Conservation (phyloP, 148 eudicot genomes). For the Chenopodium quinoa region DNA sequence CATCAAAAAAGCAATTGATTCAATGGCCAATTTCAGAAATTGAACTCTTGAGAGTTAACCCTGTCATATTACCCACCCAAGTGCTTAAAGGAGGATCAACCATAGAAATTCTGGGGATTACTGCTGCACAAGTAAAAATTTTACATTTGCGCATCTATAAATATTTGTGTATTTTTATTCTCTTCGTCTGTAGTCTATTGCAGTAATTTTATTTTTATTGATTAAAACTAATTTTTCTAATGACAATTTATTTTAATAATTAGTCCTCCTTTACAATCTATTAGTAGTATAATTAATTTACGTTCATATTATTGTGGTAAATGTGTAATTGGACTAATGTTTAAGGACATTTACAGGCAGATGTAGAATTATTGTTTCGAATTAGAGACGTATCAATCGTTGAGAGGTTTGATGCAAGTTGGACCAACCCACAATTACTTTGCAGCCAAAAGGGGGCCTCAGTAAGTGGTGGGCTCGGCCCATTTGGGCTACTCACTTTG, state of each 20-base stretch:
- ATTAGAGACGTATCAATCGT: slow-evolving; percentile 29
- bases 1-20: slow-evolving; percentile 42
- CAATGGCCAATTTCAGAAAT: slow-evolving; percentile 68
- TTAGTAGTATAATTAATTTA: too few species aligned
- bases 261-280: too few species aligned
- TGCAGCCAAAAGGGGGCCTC: slow-evolving; percentile 54
- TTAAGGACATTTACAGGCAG: slow-evolving; percentile 38
- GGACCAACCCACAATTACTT: slow-evolving; percentile 49
- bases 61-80: slow-evolving; percentile 18
- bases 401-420: slow-evolving; percentile 46
- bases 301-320: too few species aligned
- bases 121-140: slow-evolving; percentile 51
- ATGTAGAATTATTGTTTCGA: slow-evolving; percentile 45
- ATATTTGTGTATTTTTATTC: too few species aligned
- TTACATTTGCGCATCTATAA: background rate
- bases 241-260: too few species aligned
- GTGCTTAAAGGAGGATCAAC: slow-evolving; percentile 36
- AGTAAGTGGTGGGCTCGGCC: slow-evolving; percentile 46
- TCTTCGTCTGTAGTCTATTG: too few species aligned
- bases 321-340: background rate
- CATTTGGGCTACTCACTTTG: slow-evolving; percentile 60
- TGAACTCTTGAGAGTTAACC: slow-evolving; percentile 30
- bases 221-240: too few species aligned
- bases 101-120: slow-evolving; percentile 40
- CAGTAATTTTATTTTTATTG: too few species aligned